Evolutionary conservation across 1,284 basidiomycete genomes (phyloP).

Genomic region (Tylopilus sp.): DNA sequence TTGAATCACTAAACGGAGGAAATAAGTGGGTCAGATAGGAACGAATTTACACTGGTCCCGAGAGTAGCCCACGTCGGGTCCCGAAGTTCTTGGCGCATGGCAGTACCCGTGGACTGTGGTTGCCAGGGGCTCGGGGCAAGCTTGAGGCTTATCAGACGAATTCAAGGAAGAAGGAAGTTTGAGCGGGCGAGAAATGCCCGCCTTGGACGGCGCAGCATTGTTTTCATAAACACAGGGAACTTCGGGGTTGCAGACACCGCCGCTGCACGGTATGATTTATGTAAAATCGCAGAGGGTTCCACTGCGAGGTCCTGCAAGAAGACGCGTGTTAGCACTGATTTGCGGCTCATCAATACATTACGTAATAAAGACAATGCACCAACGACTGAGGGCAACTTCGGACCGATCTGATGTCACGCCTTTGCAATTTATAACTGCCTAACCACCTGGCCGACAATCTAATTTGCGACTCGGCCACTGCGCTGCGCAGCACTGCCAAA

Average conservation of each 20-base stretch:
- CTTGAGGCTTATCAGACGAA: background rate
- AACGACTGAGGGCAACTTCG: background rate
- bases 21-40: too few relatives aligned
- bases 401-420: too few relatives aligned
- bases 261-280: background rate
- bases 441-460: background rate
- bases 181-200: background rate
- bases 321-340: background rate
- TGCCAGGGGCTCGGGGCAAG: too few relatives aligned
- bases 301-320: background rate
- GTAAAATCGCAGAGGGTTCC: background rate
- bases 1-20: too few relatives aligned
- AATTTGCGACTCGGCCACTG: background rate
- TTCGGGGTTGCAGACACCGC: background rate
- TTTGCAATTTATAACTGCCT: background rate
- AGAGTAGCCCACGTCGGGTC: conserved; percentile 1
- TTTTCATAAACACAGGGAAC: background rate
- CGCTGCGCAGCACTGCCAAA: background rate
- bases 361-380: background rate
- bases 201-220: background rate
- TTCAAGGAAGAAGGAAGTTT: background rate
- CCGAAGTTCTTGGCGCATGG: background rate
- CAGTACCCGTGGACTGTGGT: background rate
- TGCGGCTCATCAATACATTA: too few relatives aligned
- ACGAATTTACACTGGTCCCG: background rate